Evolutionary conservation across 768 basidiomycete genomes (phyloP).

Genomic region (Clathrus columnatus): DNA sequence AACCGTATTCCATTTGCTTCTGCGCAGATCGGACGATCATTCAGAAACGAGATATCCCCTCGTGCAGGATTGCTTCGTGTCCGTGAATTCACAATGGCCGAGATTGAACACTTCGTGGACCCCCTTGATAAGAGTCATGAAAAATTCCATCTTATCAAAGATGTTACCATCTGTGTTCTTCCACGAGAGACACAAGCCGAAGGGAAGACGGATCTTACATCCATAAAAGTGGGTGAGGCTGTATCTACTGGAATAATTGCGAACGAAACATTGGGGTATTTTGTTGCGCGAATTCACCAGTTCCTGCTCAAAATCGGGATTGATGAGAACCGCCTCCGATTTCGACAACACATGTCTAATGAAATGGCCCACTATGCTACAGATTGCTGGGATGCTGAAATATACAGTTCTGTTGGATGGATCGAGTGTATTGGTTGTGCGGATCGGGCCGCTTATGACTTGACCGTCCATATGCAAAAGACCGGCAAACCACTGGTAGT

Average conservation of each 20-base stretch:
- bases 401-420: constrained; percentile 88
- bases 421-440: constrained; percentile 99
- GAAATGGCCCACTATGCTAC: constrained; percentile 99
- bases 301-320: constrained; percentile 91
- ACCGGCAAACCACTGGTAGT: constrained; percentile 85
- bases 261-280: constrained; percentile 97
- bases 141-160: constrained; percentile 73
- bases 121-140: constrained; percentile 83
- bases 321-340: constrained; percentile 71
- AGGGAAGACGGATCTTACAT: constrained; percentile 54
- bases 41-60: constrained; percentile 98
- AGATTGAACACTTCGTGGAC: constrained; percentile 98
- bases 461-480: constrained; percentile 77
- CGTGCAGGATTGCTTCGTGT: constrained; percentile 94
- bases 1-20: constrained; percentile 94
- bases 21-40: constrained; percentile 91
- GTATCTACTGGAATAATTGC: constrained; percentile 81
- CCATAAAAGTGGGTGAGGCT: constrained; percentile 80
- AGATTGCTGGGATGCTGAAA: constrained; percentile 99
- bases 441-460: constrained; percentile 94
- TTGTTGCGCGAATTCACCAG: constrained; percentile 83
- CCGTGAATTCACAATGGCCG: constrained; percentile 98
- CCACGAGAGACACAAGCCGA: constrained; percentile 75
- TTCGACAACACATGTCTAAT: constrained; percentile 97
- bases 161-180: constrained; percentile 67